Base-by-base conservation (phyloP, 2,329 filamentous ascomycete genomes). In the Penicillium sp. region DNA sequence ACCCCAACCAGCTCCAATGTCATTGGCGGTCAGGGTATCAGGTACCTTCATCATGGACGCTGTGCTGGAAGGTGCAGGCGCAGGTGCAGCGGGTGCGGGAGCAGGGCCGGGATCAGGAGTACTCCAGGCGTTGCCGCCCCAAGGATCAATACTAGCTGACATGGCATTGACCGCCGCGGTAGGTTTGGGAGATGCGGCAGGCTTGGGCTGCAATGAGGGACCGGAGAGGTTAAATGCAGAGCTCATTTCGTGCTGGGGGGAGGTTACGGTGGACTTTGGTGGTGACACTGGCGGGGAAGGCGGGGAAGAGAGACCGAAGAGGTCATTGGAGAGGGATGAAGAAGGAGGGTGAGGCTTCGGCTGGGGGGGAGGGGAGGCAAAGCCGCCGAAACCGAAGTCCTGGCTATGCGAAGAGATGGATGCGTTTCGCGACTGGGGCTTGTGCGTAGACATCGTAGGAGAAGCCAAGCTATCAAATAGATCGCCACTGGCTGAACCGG, bases 81-180 rank as follows among this genome's bases (percentile, higher is more conserved):
- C 59, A 6, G 67, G 59, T 23, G 20, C 20, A 4, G 15, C 15
- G 15, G 70, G 60, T 7, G 69, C 62, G 12, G 72, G 60, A 10
- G 75, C 69, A 1, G 79, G 75, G 8, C 80, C 78, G 6, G 84
- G 75, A 8, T 84, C 83, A 0, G 82, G 73, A 3, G 81, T 79
- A 51, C 79, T 81, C 93, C 93, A 98, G 3, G 88, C 91, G 69
- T 92, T 89, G 50, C 81, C 82, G 40, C 89, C 90, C 89, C 90
- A 96, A 0, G 91, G 85, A 64, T 95, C 89, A 50, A 87, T 76
- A 39, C 59, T 64, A 15, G 63, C 61, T 20, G 68, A 63, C 44
- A 67, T 59, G 33, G 67, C 61, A 52, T 52, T 67, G 23, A 73
- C 75, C 20, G 73, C 74, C 37, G 78, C 71, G 9, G 69, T 66